Evolutionary conservation across 2,329 filamentous ascomycete species (phyloP).

Genomic region (Exophiala xenobiotica): DNA sequence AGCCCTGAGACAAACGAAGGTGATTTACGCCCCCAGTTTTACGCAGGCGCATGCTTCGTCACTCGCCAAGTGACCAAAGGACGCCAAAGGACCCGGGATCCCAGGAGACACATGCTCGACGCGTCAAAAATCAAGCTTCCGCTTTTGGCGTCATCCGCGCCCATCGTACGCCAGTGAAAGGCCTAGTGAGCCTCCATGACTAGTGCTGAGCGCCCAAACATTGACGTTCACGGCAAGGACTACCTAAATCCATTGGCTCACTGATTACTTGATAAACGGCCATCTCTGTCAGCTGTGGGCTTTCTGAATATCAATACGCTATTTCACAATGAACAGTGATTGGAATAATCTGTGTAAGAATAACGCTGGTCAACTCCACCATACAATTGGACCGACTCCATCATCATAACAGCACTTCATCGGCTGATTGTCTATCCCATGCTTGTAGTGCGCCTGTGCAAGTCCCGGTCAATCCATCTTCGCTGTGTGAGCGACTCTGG

Average conservation of each 20-base stretch:
- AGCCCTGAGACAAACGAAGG: not conserved
- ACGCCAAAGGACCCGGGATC: not conserved
- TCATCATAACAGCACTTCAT: no score
- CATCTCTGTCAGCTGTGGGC: no score
- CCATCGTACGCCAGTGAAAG: no score
- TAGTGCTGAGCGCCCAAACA: no score
- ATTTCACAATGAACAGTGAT: not conserved
- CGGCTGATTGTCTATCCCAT: not conserved
- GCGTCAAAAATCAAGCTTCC: not conserved
- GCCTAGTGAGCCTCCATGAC: no score
- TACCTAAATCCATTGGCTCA: no score
- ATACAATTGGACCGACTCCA: no score
- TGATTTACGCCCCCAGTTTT: constrained; percentile 1
- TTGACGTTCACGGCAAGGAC: no score
- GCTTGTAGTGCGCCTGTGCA: not conserved
- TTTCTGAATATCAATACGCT: not conserved
- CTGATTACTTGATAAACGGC: no score
- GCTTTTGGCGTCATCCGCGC: not conserved
- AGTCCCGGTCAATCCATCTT: not conserved
- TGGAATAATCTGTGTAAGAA: not conserved
- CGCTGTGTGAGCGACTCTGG: not conserved
- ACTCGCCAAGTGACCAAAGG: not conserved
- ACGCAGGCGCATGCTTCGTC: constrained; percentile 1
- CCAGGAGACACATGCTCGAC: no score
- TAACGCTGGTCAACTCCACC: not conserved